Evolutionary conservation across 768 basidiomycete species (phyloP).

Genomic region (Clitopilus passeckerianus): DNA sequence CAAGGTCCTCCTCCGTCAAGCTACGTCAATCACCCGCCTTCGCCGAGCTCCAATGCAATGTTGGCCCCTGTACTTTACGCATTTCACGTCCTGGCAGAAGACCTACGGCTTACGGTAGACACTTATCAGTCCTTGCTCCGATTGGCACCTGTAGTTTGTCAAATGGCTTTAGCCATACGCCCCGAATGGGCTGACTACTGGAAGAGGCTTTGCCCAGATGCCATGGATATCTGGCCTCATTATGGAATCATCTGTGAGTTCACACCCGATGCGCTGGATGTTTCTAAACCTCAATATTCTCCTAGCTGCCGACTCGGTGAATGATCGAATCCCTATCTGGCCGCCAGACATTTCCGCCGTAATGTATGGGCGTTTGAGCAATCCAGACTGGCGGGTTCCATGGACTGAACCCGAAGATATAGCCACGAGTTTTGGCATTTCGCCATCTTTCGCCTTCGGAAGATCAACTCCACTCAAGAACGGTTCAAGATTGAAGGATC

Average conservation of each 20-base stretch:
- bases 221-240: conserved; percentile 55
- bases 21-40: conserved; percentile 11
- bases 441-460: conserved; percentile 59
- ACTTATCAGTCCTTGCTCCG: conserved; percentile 49
- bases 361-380: conserved; percentile 54
- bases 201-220: conserved; percentile 73
- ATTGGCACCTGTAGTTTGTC: conserved; percentile 61
- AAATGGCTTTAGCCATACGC: conserved; percentile 56
- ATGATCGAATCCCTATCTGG: conserved; percentile 70
- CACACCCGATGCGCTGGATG: not conserved
- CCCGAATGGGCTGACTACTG: conserved; percentile 93
- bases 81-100: conserved; percentile 76
- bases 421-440: conserved; percentile 40
- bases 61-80: conserved; percentile 63
- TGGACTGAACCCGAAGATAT: conserved; percentile 45
- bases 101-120: conserved; percentile 53
- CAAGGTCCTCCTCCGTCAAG: conserved; percentile 20
- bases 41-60: conserved; percentile 32
- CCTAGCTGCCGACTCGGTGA: conserved; percentile 43
- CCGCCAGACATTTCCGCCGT: conserved; percentile 75
- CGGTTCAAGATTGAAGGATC: conserved; percentile 45
- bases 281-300: conserved; percentile 1
- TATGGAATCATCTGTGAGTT: conserved; percentile 36
- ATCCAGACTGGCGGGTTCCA: conserved; percentile 64
- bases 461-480: conserved; percentile 51